phyloP scores from a whole-genome alignment of 768 basidiomycete genomes.

The Trametes cingulata region DNA sequence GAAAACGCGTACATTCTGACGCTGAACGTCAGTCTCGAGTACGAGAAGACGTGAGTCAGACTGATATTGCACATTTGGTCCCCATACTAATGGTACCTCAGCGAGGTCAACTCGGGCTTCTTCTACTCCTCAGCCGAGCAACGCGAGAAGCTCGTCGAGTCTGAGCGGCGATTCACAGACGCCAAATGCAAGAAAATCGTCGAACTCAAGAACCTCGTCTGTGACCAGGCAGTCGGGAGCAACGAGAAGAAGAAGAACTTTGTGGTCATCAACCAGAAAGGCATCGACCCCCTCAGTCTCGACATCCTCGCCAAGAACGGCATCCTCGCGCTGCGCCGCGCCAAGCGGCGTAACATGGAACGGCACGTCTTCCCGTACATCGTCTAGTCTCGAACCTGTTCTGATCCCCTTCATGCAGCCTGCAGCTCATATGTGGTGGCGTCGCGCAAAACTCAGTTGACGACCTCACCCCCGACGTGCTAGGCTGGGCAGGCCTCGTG shows the following conservation, averaged over 20 bases:
- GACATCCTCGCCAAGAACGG: constrained; percentile 97
- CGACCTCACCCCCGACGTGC: constrained; percentile 85
- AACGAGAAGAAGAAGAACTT: constrained; percentile 85
- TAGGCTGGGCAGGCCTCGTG: constrained; percentile 97
- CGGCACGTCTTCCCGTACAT: constrained; percentile 48
- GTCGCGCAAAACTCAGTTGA: constrained; percentile 97
- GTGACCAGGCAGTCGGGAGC: constrained; percentile 86
- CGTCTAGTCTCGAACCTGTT: constrained; percentile 6
- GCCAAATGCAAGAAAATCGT: constrained; percentile 94
- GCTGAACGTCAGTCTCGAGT: constrained; percentile 96
- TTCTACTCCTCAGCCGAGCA: constrained; percentile 99
- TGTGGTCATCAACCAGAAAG: constrained; percentile 98
- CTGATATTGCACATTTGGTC: constrained; percentile 3
- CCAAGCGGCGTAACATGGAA: constrained; percentile 99
- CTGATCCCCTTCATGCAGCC: constrained; percentile 41
- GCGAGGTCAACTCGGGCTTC: constrained; percentile 99
- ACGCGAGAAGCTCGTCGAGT: constrained; percentile 97
- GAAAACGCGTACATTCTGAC: constrained; percentile 96
- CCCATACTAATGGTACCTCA: constrained; percentile 36
- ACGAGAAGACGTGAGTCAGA: constrained; percentile 92
- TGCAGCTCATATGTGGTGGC: constrained; percentile 94
- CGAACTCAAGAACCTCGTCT: constrained; percentile 93
- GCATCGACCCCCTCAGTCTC: constrained; percentile 95
- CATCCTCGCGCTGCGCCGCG: constrained; percentile 90
- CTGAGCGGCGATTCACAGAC: constrained; percentile 92